These are phyloP conservation scores for Blastomyces emzantsi DNA, from an alignment of 2,329 filamentous ascomycete species.

Conservation along the genomic window DNA sequence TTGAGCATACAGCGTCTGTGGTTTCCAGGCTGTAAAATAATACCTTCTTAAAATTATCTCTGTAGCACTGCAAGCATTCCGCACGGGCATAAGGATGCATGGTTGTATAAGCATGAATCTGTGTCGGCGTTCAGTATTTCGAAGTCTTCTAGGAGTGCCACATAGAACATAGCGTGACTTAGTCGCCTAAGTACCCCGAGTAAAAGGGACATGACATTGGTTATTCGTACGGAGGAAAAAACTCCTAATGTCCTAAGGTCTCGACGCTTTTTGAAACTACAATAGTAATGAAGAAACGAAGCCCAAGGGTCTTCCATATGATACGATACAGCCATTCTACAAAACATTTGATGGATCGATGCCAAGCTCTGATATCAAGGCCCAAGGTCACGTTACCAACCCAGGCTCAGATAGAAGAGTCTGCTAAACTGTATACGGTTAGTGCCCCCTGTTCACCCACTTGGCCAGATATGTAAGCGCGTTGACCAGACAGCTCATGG, in stretches of 20 bases:
- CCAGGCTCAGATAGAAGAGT: background rate
- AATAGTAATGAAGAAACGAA: too few species aligned
- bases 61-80: too few species aligned
- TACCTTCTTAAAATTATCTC: too few species aligned
- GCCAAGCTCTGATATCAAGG: background rate
- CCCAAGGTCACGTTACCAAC: background rate
- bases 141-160: background rate
- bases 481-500: background rate
- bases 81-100: too few species aligned
- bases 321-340: too few species aligned
- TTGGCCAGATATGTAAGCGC: slow-evolving; percentile 3
- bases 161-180: background rate
- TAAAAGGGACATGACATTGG: background rate
- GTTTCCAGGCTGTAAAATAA: background rate
- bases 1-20: background rate
- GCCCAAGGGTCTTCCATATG: too few species aligned
- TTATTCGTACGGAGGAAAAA: background rate
- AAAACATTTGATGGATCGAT: background rate
- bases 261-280: too few species aligned
- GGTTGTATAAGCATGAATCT: too few species aligned
- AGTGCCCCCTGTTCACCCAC: background rate
- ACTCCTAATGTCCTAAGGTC: too few species aligned
- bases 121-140: background rate
- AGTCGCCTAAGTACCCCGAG: background rate
- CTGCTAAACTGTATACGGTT: background rate